A percentile compares a stretch with the other conserved stretches of the same genome.
These are phyloP conservation scores for Spathaspora sp. DNA, from an alignment of 805 yeast genomes.

Conservation along the genomic window DNA sequence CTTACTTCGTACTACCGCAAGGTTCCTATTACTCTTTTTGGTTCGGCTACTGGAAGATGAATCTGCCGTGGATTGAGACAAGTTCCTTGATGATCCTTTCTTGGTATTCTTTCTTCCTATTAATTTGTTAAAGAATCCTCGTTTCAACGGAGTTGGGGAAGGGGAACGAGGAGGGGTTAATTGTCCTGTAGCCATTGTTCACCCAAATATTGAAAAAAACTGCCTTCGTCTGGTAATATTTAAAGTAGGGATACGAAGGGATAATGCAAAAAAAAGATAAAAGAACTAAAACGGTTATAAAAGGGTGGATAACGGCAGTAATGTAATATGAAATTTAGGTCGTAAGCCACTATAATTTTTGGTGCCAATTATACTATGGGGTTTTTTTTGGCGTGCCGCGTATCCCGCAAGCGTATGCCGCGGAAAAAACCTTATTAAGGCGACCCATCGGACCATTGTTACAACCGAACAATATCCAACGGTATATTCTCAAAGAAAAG, in stretches of 20 bases:
- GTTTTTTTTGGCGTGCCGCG: not conserved
- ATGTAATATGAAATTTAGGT: too few relatives aligned
- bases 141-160: not conserved
- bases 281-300: too few relatives aligned
- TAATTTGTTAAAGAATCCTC: conserved; percentile 10
- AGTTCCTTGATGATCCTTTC: not conserved
- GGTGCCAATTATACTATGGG: not conserved
- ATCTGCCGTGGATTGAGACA: not conserved
- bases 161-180: conserved; percentile 3
- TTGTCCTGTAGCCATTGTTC: not conserved
- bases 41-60: not conserved
- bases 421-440: too few relatives aligned
- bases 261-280: too few relatives aligned
- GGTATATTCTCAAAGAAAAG: too few relatives aligned
- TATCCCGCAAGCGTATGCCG: too few relatives aligned
- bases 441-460: not conserved
- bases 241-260: too few relatives aligned
- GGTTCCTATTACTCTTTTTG: not conserved
- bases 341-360: not conserved
- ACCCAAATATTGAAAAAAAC: too few relatives aligned
- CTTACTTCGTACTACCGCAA: not conserved
- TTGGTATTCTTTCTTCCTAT: conserved; percentile 6
- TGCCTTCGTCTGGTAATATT: not conserved
- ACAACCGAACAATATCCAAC: not conserved
- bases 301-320: too few relatives aligned